A percentile compares a stretch with the other conserved stretches of the same genome.
phyloP scores from a whole-genome alignment of 129 eudicot species.

The Artemisia argyi region DNA sequence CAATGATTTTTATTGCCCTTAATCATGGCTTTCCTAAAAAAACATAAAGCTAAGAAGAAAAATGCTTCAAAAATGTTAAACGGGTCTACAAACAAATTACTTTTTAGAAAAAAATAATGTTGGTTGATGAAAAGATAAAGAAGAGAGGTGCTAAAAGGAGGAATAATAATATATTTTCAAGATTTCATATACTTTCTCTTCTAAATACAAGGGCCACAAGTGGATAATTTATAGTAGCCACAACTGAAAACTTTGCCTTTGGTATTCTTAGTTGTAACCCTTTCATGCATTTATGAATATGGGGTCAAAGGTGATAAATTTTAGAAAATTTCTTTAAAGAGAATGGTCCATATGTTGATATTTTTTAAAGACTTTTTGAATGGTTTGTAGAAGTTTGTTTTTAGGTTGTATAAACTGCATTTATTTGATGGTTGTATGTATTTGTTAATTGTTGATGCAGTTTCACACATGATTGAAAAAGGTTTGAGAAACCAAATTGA shows the following conservation, averaged over 20 bases:
- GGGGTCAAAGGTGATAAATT: constrained; percentile 34
- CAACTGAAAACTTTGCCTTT: constrained; percentile 27
- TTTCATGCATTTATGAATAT: constrained; percentile 47
- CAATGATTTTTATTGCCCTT: constrained; percentile 31
- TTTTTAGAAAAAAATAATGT: constrained; percentile 24
- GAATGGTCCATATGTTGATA: constrained; percentile 34
- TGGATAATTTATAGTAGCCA: constrained; percentile 39
- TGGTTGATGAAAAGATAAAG: constrained; percentile 38
- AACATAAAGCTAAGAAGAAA: constrained; percentile 14
- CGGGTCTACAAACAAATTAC: constrained; percentile 29
- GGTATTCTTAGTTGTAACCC: constrained; percentile 24
- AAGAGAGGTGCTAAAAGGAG: constrained; percentile 14
- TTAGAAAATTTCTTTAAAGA: constrained; percentile 20
- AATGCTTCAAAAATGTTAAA: constrained; percentile 20
- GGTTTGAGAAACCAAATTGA: background rate
- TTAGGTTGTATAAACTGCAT: constrained; percentile 19
- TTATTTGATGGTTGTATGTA: constrained; percentile 20
- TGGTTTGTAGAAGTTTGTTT: constrained; percentile 19
- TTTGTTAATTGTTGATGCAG: constrained; percentile 20
- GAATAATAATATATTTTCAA: background rate
- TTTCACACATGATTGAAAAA: constrained; percentile 5
- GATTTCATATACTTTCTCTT: constrained; percentile 22
- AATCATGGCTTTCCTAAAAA: constrained; percentile 21
- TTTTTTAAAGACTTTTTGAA: constrained; percentile 19
- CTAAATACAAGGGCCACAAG: constrained; percentile 27